Percentiles rank a stretch among this genome's conserved stretches.
These are phyloP conservation scores for Calophaca sinica DNA, from an alignment of 306 rosid genomes.

Conservation along the genomic window DNA sequence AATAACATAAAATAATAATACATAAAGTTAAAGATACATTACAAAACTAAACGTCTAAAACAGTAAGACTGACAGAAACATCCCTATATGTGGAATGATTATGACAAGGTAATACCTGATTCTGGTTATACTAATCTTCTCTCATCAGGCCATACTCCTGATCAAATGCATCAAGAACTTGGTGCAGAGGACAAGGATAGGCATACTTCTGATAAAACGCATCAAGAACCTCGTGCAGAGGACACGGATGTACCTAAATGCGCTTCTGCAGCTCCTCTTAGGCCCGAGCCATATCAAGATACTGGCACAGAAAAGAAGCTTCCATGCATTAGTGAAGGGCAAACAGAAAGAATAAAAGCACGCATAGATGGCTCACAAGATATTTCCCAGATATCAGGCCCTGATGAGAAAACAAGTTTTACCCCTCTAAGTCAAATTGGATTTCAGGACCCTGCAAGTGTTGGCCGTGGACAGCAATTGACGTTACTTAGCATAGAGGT, in stretches of 20 bases:
- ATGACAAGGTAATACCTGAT: conserved; percentile 44
- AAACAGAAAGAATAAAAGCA: conserved; percentile 50
- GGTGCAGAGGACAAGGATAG: conserved; percentile 46
- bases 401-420: conserved; percentile 65
- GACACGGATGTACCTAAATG: conserved; percentile 44
- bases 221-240: conserved; percentile 45
- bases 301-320: conserved; percentile 48
- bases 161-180: conserved; percentile 47
- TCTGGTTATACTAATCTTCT: conserved; percentile 46
- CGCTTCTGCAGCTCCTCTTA: conserved; percentile 43
- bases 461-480: conserved; percentile 85
- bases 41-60: background rate
- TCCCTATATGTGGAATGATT: conserved; percentile 14
- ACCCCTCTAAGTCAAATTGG: conserved; percentile 96
- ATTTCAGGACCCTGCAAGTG: conserved; percentile 84
- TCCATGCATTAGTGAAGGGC: conserved; percentile 48
- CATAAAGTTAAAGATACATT: conserved; percentile 22
- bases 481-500: conserved; percentile 90
- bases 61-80: conserved; percentile 8
- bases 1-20: conserved; percentile 7
- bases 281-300: conserved; percentile 51
- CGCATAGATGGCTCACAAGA: conserved; percentile 55
- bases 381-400: conserved; percentile 86
- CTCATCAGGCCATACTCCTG: conserved; percentile 36
- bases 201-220: conserved; percentile 44